Evolutionary conservation across 148 eudicot species (phyloP).

Genomic region (Diospyros kaki): DNA sequence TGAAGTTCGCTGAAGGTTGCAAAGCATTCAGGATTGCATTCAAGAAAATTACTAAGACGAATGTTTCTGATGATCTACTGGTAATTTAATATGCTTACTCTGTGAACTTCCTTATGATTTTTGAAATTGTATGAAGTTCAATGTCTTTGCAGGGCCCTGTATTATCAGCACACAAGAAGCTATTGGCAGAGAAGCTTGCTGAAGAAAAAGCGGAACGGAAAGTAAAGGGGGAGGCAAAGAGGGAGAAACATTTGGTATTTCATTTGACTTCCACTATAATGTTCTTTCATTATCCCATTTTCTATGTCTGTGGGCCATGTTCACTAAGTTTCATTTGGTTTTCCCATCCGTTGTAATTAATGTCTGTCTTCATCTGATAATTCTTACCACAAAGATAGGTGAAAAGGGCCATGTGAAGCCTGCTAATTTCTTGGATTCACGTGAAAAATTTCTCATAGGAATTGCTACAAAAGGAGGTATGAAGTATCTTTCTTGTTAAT

Average conservation of each 20-base stretch:
- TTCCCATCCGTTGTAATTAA: background rate
- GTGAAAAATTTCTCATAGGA: conserved; percentile 78
- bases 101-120: background rate
- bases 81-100: conserved; percentile 38
- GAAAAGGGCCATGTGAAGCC: conserved; percentile 89
- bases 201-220: conserved; percentile 74
- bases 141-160: conserved; percentile 79
- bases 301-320: background rate
- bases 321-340: background rate
- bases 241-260: conserved; percentile 69
- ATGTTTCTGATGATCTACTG: conserved; percentile 53
- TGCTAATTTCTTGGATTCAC: conserved; percentile 58
- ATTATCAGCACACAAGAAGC: conserved; percentile 75
- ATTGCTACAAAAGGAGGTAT: conserved; percentile 97
- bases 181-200: conserved; percentile 77
- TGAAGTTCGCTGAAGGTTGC: conserved; percentile 64
- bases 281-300: background rate
- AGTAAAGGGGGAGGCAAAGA: conserved; percentile 64
- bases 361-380: background rate
- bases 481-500: background rate
- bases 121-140: conserved; percentile 8
- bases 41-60: conserved; percentile 52
- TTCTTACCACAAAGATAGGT: conserved; percentile 33
- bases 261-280: background rate
- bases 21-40: conserved; percentile 69